A percentile compares a stretch with the other conserved stretches of the same genome.
Evolutionary conservation across 371 early-diverging fungal genomes (phyloP).

Genomic region (Rhizomucor miehei): DNA sequence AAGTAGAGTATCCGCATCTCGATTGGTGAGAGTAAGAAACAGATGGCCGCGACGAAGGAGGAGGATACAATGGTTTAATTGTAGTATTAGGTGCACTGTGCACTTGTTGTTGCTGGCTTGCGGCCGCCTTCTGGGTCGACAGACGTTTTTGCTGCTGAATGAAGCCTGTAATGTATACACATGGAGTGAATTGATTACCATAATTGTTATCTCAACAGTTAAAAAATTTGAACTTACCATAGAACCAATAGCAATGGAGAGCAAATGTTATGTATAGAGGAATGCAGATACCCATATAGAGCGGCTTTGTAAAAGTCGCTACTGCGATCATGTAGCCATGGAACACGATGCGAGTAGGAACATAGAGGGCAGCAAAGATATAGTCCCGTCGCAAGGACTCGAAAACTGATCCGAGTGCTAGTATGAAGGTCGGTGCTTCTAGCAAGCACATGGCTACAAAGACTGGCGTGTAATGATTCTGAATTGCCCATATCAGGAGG

Average conservation of each 20-base stretch:
- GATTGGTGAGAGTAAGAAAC: too few species aligned
- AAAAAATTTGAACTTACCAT: slow-evolving; percentile 26
- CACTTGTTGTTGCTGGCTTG: too few species aligned
- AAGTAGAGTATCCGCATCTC: too few species aligned
- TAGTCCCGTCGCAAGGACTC: slow-evolving; percentile 29
- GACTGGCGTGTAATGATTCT: slow-evolving; percentile 14
- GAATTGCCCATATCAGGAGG: slow-evolving; percentile 27
- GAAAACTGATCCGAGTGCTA: slow-evolving; percentile 38
- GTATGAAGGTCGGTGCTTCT: slow-evolving; percentile 37
- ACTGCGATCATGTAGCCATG: slow-evolving; percentile 33
- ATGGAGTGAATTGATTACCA: background rate
- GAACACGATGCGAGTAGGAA: slow-evolving; percentile 35
- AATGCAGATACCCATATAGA: slow-evolving; percentile 7
- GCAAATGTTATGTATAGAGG: slow-evolving; percentile 22
- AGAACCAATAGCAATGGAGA: slow-evolving; percentile 49
- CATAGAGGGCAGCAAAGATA: slow-evolving; percentile 39
- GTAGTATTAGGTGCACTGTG: too few species aligned
- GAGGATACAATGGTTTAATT: too few species aligned
- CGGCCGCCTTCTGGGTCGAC: too few species aligned
- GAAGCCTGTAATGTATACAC: background rate
- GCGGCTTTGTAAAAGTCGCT: slow-evolving; percentile 7
- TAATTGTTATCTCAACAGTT: background rate
- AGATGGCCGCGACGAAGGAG: too few species aligned
- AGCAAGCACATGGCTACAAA: slow-evolving; percentile 39
- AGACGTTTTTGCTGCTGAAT: slow-evolving; percentile 9